Evolutionary conservation across 805 yeast genomes (phyloP), one percentile per base, ranked within the genome.

Genomic region (Candida cerambycidarum): DNA sequence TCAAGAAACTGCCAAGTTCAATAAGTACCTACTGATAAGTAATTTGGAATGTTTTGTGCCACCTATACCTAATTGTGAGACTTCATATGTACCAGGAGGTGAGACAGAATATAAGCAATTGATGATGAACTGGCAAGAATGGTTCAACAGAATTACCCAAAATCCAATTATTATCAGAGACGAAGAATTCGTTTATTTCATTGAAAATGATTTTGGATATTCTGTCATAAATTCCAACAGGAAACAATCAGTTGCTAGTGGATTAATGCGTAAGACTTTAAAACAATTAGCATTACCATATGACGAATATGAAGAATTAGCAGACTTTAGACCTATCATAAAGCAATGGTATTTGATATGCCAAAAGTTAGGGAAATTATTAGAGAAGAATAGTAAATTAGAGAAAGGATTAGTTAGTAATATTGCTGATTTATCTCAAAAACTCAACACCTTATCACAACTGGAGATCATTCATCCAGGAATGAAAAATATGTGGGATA

Each of bases 31-130:
- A 48, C 80, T 82, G 43, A 81, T 82, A 15, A 86, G 95, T 29
- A 85, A 89, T 55, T 83, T 92, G 24, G 98, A 93, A 61, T 90
- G 93, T 43, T 89, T 92, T 64, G 89, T 93, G 3, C 97, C 98
- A 0, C 82, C 95, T 5, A 69, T 93, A 32, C 97, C 98, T 0
- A 67, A 72, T 15, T 71, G 93, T 1, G 75, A 71, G 5, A 85
- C 96, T 1, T 76, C 89, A 14, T 90, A 82, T 56, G 95, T 96
- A 18, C 69, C 80, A n/a, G 86, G 86, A 41, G 86, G 90, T 34
- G 85, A 85, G 21, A 97, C 92, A 48, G 95, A 88, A 55, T 74
- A 73, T 38, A 68, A 69, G 41, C 78, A 79, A 42, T 69, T 88
- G 31, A 65, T 73, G 37, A 52, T 53, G 12, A 76, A 77, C 37